Conservation (phyloP, 768 basidiomycete species). For the Rhodotorula graminis region DNA sequence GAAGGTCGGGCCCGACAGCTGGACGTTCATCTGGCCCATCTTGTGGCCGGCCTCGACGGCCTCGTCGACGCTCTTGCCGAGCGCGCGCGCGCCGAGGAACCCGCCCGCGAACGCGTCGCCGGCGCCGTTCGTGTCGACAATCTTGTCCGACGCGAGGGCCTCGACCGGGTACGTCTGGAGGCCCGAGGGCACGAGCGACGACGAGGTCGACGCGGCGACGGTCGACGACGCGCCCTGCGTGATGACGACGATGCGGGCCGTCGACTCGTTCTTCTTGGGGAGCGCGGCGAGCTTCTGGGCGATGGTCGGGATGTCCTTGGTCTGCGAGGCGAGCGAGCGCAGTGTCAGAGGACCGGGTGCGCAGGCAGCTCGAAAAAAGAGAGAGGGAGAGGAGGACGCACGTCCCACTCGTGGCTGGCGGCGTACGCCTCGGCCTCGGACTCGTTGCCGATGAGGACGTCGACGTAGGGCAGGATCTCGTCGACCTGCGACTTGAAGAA, state of each 20-base stretch:
- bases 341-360: neutral
- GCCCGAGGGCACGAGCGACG: conserved; percentile 54
- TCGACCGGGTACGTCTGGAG: conserved; percentile 57
- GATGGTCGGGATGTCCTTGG: conserved; percentile 62
- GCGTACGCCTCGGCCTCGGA: conserved; percentile 86
- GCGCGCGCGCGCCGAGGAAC: conserved; percentile 77
- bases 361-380: neutral
- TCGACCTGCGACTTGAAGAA: conserved; percentile 82
- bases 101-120: conserved; percentile 97
- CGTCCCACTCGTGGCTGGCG: conserved; percentile 61
- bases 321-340: conserved; percentile 41
- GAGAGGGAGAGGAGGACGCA: conserved; percentile 37
- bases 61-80: conserved; percentile 72
- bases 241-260: conserved; percentile 74
- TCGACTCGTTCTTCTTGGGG: conserved; percentile 66
- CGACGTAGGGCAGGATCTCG: conserved; percentile 73
- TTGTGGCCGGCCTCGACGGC: conserved; percentile 79
- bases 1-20: conserved; percentile 55
- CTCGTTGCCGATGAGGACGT: conserved; percentile 95
- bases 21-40: conserved; percentile 77
- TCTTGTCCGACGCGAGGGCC: conserved; percentile 58
- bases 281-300: conserved; percentile 70
- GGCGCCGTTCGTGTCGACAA: conserved; percentile 96
- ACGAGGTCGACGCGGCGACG: conserved; percentile 62
- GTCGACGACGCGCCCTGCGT: conserved; percentile 84